A percentile compares a stretch with the other conserved stretches of the same genome.
phyloP scores from a whole-genome alignment of 495 filamentous ascomycete genomes.

The Hyaloscypha bicolor region DNA sequence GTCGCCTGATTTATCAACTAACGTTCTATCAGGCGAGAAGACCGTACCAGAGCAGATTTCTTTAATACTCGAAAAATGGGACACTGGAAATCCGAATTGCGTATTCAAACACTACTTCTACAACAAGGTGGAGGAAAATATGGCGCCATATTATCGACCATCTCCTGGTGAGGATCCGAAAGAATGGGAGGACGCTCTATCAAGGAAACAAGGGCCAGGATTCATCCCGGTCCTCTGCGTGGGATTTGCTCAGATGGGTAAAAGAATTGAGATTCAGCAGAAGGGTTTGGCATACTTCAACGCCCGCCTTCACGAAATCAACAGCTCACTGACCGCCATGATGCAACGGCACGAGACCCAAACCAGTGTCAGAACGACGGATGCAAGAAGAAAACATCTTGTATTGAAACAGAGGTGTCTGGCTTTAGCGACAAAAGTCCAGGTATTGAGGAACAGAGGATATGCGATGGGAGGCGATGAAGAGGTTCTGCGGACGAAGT shows the following conservation, averaged over 20 bases:
- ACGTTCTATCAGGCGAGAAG: constrained; percentile 61
- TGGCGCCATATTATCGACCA: constrained; percentile 81
- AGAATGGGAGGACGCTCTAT: constrained; percentile 92
- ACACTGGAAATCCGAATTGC: constrained; percentile 67
- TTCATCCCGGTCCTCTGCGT: constrained; percentile 70
- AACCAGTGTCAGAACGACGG: constrained; percentile 75
- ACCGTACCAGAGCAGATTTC: constrained; percentile 83
- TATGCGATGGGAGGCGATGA: constrained; percentile 92
- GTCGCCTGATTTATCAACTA: constrained; percentile 3
- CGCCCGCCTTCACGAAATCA: constrained; percentile 86
- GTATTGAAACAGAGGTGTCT: constrained; percentile 81
- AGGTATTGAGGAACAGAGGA: constrained; percentile 86
- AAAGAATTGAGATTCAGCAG: constrained; percentile 77
- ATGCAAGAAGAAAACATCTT: constrained; percentile 78
- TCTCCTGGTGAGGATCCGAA: constrained; percentile 72
- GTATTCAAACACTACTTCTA: constrained; percentile 92
- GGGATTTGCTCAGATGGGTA: constrained; percentile 62
- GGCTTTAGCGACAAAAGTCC: constrained; percentile 84
- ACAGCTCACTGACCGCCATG: constrained; percentile 75
- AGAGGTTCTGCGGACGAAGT: constrained; percentile 85
- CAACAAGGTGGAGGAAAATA: constrained; percentile 80
- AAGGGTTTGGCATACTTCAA: constrained; percentile 73
- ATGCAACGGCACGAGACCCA: constrained; percentile 82
- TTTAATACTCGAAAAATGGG: constrained; percentile 82
- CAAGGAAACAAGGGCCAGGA: constrained; percentile 75